A percentile compares a stretch with the other conserved stretches of the same genome.
Conservation (phyloP, 768 basidiomycete species). For the Mycena rebaudengoi region DNA sequence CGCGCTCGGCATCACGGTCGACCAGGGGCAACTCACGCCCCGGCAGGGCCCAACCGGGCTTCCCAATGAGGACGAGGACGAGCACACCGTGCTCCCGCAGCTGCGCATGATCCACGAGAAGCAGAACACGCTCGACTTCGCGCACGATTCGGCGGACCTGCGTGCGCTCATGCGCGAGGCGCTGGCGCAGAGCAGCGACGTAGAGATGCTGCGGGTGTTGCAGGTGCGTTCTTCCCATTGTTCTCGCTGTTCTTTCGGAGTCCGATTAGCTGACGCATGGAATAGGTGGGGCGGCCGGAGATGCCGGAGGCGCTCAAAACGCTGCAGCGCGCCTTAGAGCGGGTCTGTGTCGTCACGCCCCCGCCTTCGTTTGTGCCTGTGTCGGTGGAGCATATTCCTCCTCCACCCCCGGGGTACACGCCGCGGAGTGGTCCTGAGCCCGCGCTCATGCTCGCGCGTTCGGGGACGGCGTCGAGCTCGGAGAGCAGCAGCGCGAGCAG, state of each 20-base stretch:
- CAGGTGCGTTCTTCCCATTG: conserved; percentile 42
- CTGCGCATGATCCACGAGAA: conserved; percentile 34
- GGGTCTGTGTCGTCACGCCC: conserved; percentile 32
- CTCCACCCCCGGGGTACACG: conserved; percentile 19
- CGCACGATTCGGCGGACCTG: conserved; percentile 63
- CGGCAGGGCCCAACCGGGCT: not conserved
- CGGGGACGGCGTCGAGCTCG: conserved; percentile 23
- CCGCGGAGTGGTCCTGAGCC: conserved; percentile 2
- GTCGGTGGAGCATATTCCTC: not conserved
- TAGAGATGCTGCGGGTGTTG: conserved; percentile 67
- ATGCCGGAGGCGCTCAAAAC: conserved; percentile 87
- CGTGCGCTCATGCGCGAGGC: conserved; percentile 66
- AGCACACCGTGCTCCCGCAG: conserved; percentile 29
- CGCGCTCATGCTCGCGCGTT: conserved; percentile 11
- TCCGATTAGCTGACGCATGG: conserved; percentile 8
- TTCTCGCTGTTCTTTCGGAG: not conserved
- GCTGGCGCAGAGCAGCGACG: conserved; percentile 65
- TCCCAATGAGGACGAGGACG: not conserved
- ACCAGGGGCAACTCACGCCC: conserved; percentile 16
- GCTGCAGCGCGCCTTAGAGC: conserved; percentile 72
- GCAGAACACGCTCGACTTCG: conserved; percentile 58
- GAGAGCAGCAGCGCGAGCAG: conserved; percentile 16
- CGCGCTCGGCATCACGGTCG: conserved; percentile 16
- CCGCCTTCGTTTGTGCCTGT: not conserved
- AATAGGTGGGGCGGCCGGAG: conserved; percentile 63